A percentile compares a stretch with the other conserved stretches of the same genome.
phyloP scores from a whole-genome alignment of 2,329 filamentous ascomycete genomes.

The Hypoxylon sp. region DNA sequence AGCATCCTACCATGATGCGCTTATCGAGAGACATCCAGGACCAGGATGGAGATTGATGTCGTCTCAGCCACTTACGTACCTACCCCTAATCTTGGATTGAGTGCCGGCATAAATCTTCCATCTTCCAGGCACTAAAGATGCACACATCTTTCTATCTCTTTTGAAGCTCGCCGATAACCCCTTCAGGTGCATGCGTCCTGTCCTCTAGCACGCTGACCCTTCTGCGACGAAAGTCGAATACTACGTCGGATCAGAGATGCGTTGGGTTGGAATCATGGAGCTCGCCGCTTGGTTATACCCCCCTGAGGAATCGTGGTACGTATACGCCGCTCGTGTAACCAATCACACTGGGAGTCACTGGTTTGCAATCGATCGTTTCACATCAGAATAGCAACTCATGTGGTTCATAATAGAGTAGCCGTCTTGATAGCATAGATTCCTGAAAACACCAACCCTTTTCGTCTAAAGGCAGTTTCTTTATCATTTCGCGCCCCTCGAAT shows the following conservation, averaged over 20 bases:
- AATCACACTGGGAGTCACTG: constrained; percentile 3
- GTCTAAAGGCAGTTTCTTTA: background rate
- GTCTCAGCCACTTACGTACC: too few species aligned
- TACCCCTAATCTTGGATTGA: too few species aligned
- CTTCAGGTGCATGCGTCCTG: constrained; percentile 6
- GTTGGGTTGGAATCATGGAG: background rate
- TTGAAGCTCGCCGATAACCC: constrained; percentile 1
- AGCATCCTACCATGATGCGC: background rate
- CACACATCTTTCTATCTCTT: constrained; percentile 10
- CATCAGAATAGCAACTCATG: constrained; percentile 19
- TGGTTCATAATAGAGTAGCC: constrained; percentile 14
- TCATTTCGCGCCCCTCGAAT: constrained; percentile 2
- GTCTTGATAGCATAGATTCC: constrained; percentile 12
- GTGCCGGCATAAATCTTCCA: background rate
- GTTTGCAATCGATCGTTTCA: constrained; percentile 12
- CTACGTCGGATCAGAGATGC: constrained; percentile 1
- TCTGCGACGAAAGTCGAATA: constrained; percentile 4
- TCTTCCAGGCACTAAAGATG: constrained; percentile 8
- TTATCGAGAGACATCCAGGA: constrained; percentile 10
- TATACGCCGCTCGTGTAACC: constrained; percentile 6
- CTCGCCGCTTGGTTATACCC: background rate
- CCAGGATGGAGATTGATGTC: background rate
- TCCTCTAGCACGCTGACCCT: constrained; percentile 5
- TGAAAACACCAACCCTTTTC: constrained; percentile 16
- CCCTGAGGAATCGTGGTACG: constrained; percentile 5